phyloP scores from a whole-genome alignment of 2,329 filamentous ascomycete species.

The Aspergillus unguis region DNA sequence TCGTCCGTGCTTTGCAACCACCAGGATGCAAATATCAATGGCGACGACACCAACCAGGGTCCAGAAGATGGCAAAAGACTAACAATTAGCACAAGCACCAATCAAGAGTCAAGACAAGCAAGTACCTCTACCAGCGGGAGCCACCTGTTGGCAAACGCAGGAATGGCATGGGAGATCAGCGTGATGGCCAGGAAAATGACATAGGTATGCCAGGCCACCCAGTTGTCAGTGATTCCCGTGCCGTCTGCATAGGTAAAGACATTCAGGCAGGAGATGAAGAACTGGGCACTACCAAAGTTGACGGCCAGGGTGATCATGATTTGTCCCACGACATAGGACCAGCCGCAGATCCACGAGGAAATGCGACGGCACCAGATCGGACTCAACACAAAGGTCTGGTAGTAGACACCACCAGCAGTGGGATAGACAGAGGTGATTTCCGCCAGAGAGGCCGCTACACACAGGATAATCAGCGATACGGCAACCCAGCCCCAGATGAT shows the following conservation, averaged over 20 bases:
- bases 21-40: slow-evolving; percentile 60
- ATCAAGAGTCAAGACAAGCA: background rate
- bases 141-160: slow-evolving; percentile 53
- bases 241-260: slow-evolving; percentile 48
- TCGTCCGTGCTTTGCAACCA: slow-evolving; percentile 60
- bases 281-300: slow-evolving; percentile 65
- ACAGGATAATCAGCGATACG: slow-evolving; percentile 61
- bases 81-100: slow-evolving; percentile 50
- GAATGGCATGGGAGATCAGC: slow-evolving; percentile 53
- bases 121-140: slow-evolving; percentile 62
- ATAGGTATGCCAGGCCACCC: slow-evolving; percentile 61
- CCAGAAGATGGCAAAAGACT: slow-evolving; percentile 61
- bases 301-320: slow-evolving; percentile 73
- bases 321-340: slow-evolving; percentile 74
- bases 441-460: slow-evolving; percentile 63
- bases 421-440: slow-evolving; percentile 69
- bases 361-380: slow-evolving; percentile 64
- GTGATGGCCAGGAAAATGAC: slow-evolving; percentile 69
- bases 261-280: slow-evolving; percentile 55
- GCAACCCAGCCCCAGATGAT: slow-evolving; percentile 69
- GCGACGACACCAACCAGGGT: slow-evolving; percentile 64
- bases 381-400: slow-evolving; percentile 66
- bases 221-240: slow-evolving; percentile 53
- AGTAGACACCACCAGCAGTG: slow-evolving; percentile 67
- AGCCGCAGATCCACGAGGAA: slow-evolving; percentile 67